phyloP scores from a whole-genome alignment of 1,284 basidiomycete species.

The Phylloporus sp. region DNA sequence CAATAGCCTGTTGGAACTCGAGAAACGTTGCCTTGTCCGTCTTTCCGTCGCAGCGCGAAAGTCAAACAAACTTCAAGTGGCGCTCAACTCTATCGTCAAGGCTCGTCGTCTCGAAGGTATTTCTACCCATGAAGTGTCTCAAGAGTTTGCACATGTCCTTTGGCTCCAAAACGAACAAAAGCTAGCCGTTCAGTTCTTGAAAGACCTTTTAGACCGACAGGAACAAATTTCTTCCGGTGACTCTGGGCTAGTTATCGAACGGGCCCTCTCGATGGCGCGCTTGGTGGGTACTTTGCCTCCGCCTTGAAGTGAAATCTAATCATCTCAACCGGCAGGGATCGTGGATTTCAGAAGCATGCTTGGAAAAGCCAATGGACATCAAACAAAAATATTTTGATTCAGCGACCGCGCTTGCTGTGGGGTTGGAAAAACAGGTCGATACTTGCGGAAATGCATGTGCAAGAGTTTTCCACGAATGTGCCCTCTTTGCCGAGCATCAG shows the following conservation, averaged over 20 bases:
- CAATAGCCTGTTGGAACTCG: constrained; percentile 62
- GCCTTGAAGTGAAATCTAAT: constrained; percentile 4
- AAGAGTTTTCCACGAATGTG: constrained; percentile 84
- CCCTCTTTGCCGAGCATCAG: constrained; percentile 89
- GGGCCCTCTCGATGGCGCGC: constrained; percentile 64
- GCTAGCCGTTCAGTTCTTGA: constrained; percentile 81
- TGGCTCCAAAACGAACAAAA: constrained; percentile 90
- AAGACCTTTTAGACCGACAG: constrained; percentile 50
- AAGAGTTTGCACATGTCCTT: constrained; percentile 89
- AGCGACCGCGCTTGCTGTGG: constrained; percentile 57
- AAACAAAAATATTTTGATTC: constrained; percentile 73
- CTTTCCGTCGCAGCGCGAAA: constrained; percentile 81
- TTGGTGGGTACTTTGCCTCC: constrained; percentile 55
- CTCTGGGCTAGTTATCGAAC: constrained; percentile 34
- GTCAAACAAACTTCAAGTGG: constrained; percentile 78
- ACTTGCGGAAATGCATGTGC: constrained; percentile 51
- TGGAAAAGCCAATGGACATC: constrained; percentile 85
- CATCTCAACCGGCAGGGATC: constrained; percentile 66
- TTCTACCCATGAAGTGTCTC: constrained; percentile 63
- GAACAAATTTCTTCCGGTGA: constrained; percentile 20
- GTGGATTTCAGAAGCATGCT: constrained; percentile 88
- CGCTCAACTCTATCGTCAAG: constrained; percentile 85
- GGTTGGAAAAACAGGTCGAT: constrained; percentile 29
- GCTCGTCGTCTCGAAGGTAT: constrained; percentile 70
- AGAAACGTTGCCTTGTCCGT: constrained; percentile 75